Base-by-base conservation (phyloP, 495 filamentous ascomycete genomes). In the Lepidopterella palustris region DNA sequence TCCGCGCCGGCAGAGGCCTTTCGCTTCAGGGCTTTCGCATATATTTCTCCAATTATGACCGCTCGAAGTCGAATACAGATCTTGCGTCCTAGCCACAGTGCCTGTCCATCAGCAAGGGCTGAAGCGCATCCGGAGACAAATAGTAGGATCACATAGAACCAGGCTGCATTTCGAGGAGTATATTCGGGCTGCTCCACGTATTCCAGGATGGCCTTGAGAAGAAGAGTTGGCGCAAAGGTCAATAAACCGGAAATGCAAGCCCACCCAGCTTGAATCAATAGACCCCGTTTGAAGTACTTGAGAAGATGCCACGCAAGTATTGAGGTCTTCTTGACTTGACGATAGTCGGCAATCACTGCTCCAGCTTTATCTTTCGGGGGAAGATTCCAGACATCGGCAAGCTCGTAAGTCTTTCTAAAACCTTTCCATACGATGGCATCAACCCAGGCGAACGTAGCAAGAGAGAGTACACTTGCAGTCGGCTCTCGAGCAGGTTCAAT, bases 31-130 rank as follows among this genome's bases (percentile, higher is more conserved):
- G 95, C 89, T 73, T 99, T 99, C 35, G 92, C 88, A 70, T 97
- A 99, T 39, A 99, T 91, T 69, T 99, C 95, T 48, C 95, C 95
- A 66, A 99, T 88, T 42, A 99, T 90, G 65, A 99, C 90, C 24
- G 95, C 91, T 35, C 92, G 88, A 32, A 97, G 77, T 54, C 87
- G 86, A 63, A 99, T 90, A 72, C 92, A 95, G 55, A 97, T 89
- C 71, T 89, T 95, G 45, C 95, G 86, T 18, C 95, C 95, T 54
- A 95, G 85, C 82, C 85, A 97, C 0, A 99, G 81, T n/a, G 91
- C 88, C 71, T 96, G 91, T 15, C 84, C 87, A 71, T 89, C 88
- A 24, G 83, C 84, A 21, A 93, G 75, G 5, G 92, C 91, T 55
- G 91, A 84, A 32, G 89, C 72, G 45, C 86, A 78, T 53, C 89